Base-by-base conservation (phyloP, 2,329 filamentous ascomycete genomes). In the Penicillium nordicum region DNA sequence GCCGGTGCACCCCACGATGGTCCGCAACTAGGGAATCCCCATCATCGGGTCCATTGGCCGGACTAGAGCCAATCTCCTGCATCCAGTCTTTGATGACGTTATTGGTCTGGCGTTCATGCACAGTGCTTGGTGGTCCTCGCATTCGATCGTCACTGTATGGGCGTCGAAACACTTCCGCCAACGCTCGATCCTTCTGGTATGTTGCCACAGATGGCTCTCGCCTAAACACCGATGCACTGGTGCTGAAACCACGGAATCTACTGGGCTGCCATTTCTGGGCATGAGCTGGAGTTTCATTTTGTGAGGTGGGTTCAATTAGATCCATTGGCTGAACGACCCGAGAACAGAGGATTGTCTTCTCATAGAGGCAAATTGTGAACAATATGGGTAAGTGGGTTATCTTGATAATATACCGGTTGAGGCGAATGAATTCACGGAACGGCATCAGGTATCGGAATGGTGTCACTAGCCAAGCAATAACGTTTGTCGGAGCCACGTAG, bases 371-470 rank as follows among this genome's bases (percentile, higher is more conserved):
- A 54, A 97, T 96, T 55, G 84, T 81, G 69, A 96, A 92, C 1
- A 97, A 76, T 2, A 97, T 83, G 0, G 93, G 92, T 60, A 94
- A 88, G 73, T 97, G 93, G 0, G 92, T 96, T 41, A 88, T 75
- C 70, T 97, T 97, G 79, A 97, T 97, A 58, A 95, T 85, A 0
- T 85, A 88, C n/a, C 93, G 85, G 71, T 97, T 97, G 60, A 96
- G 77, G 69, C 85, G 87, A 61, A 97, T 87, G 67, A 94, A 97
- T 47, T 86, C 83, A 40, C 84, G 84, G 64, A 97, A 86, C 0
- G 92, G 86, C 78, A 97, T 86, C 65, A 86, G 78, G 70, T 88
- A 96, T 60, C 92, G 84, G 43, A 95, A 73, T 0, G 93, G 93
- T 67, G 92, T 92, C 29, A 96, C 79, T 0, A 93, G 70, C 93